These are phyloP conservation scores for Amanita pseudoporphyria DNA, from an alignment of 768 basidiomycete genomes.

Conservation along the genomic window DNA sequence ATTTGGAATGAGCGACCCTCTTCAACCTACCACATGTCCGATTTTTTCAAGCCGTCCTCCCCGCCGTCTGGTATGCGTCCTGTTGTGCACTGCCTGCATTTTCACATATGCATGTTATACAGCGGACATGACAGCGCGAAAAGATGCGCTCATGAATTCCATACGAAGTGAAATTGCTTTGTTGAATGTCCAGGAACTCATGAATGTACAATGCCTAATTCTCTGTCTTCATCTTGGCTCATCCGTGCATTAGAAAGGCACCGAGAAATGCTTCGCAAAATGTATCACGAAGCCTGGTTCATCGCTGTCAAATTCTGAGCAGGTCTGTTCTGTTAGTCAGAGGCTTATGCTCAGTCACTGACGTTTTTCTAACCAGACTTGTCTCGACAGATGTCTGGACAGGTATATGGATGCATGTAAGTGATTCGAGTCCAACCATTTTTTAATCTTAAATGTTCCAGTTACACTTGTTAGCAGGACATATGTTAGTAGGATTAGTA, in stretches of 20 bases:
- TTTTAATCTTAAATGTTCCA: constrained; percentile 17
- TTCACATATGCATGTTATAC: constrained; percentile 2
- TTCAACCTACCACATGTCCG: constrained; percentile 31
- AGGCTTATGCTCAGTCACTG: constrained; percentile 4
- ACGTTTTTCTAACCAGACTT: constrained; percentile 33
- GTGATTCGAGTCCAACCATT: constrained; percentile 19
- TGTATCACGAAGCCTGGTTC: constrained; percentile 70
- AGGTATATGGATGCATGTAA: constrained; percentile 81
- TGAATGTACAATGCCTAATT: constrained; percentile 42
- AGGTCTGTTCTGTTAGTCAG: constrained; percentile 33
- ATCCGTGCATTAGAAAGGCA: constrained; percentile 50
- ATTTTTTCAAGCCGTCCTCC: constrained; percentile 37
- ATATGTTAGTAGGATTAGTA: constrained; percentile 49
- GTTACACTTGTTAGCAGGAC: constrained; percentile 72
- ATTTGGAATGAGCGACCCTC: neutral
- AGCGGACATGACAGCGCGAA: constrained; percentile 35
- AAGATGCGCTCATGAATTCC: constrained; percentile 50
- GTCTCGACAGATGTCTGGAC: constrained; percentile 66
- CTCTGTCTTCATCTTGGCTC: neutral
- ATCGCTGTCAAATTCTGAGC: constrained; percentile 60
- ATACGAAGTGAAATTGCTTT: constrained; percentile 65
- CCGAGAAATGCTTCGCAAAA: constrained; percentile 68
- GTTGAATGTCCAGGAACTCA: constrained; percentile 71
- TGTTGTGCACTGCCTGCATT: neutral
- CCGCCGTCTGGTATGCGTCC: constrained; percentile 20